A percentile compares a stretch with the other conserved stretches of the same genome.
Conservation (phyloP, 2,329 filamentous ascomycete genomes). For the Talaromyces sp. region DNA sequence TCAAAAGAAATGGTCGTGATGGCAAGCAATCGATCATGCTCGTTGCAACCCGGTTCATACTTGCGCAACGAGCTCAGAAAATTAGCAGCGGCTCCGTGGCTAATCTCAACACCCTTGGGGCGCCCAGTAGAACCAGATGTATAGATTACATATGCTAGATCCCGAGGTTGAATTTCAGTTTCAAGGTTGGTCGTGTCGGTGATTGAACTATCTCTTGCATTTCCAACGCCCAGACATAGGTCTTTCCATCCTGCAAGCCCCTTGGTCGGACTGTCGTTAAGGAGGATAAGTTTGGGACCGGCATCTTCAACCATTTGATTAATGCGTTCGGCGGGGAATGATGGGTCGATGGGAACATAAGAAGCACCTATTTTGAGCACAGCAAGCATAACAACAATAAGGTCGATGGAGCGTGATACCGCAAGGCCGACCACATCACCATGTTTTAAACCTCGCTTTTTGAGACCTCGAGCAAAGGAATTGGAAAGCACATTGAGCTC, state of each 20-base stretch:
- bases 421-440: no score
- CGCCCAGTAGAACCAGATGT: constrained; percentile 86
- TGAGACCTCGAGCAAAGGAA: no score
- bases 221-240: constrained; percentile 13
- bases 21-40: no score
- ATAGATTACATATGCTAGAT: constrained; percentile 83
- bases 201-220: constrained; percentile 16
- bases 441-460: no score
- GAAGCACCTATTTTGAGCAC: constrained; percentile 76
- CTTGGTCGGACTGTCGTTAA: constrained; percentile 50
- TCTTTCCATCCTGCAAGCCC: neutral
- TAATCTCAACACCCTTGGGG: constrained; percentile 81
- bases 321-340: constrained; percentile 71
- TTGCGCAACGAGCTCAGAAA: no score
- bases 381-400: constrained; percentile 74
- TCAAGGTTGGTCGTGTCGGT: constrained; percentile 19
- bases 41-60: no score
- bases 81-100: constrained; percentile 67
- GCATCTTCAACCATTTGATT: constrained; percentile 76
- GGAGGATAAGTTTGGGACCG: constrained; percentile 56
- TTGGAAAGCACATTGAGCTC: no score
- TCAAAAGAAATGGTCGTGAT: no score
- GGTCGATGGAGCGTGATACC: constrained; percentile 49
- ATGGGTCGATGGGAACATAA: constrained; percentile 78
- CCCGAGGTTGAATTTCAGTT: constrained; percentile 2